phyloP scores from a whole-genome alignment of 306 rosid species.

The Quercus parvula region DNA sequence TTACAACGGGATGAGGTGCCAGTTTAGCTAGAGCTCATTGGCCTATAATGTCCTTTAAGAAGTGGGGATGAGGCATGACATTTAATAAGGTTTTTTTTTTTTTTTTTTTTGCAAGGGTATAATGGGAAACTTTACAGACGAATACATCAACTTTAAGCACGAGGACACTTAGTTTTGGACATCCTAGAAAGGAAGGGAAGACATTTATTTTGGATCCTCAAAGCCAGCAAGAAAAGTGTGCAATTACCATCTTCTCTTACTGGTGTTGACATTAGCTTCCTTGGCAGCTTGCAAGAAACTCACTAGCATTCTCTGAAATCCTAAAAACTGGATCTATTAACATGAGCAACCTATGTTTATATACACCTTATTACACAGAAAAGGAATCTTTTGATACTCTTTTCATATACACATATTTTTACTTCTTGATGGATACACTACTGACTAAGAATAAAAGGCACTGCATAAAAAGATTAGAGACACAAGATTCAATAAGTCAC shows the following conservation, averaged over 20 bases:
- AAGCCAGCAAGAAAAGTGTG: neutral
- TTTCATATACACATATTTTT: neutral
- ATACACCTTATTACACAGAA: neutral
- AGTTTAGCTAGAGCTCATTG: no score
- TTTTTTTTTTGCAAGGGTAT: no score
- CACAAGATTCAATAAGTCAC: neutral
- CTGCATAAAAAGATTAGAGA: neutral
- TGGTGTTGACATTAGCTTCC: neutral
- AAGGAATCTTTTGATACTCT: no score
- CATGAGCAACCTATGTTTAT: neutral
- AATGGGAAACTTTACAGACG: no score
- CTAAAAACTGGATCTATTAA: neutral
- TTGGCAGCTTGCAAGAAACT: neutral
- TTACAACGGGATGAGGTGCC: no score
- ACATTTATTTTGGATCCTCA: neutral
- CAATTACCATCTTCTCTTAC: neutral
- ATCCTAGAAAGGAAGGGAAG: no score
- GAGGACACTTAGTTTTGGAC: no score
- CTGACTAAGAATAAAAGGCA: neutral
- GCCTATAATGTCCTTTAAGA: no score
- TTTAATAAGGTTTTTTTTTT: no score
- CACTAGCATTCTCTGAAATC: neutral
- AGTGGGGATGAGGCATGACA: no score
- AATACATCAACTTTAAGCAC: no score
- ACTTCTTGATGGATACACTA: neutral